Conservation (phyloP, 73 alveolate genomes). For the Paramecium tetraurelia region DNA sequence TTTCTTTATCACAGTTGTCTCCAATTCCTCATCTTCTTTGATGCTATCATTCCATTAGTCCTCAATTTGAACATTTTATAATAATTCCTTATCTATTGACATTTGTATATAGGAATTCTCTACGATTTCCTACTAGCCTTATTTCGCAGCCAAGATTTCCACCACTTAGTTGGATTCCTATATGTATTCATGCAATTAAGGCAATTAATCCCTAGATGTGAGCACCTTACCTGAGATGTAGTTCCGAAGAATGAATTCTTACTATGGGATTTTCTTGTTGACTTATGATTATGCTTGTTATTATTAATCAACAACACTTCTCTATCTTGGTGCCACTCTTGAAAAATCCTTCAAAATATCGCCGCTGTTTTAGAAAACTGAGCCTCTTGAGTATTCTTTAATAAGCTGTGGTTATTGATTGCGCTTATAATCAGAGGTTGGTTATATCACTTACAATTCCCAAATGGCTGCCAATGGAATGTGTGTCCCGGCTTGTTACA, state of each 20-base stretch:
- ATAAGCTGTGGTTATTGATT: neutral
- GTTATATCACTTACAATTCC: neutral
- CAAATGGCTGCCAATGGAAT: neutral
- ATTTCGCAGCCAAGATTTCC: neutral
- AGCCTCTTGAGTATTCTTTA: neutral
- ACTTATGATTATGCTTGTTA: neutral
- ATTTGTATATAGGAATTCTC: neutral
- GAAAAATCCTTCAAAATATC: neutral
- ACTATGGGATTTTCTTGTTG: neutral
- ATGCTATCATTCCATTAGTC: constrained; percentile 7
- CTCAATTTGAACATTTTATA: neutral
- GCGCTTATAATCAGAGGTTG: neutral
- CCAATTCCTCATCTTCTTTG: neutral
- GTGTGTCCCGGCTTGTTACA: neutral
- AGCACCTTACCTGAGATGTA: constrained; percentile 9
- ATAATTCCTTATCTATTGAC: neutral
- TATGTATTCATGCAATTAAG: neutral
- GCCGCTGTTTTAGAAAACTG: neutral
- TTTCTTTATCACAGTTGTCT: neutral
- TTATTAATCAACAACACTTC: neutral
- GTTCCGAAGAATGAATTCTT: neutral
- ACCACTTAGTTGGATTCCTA: neutral
- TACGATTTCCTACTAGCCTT: neutral
- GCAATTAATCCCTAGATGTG: neutral
- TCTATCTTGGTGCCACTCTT: neutral